These are phyloP conservation scores for peach (Prunus persica) DNA, from an alignment of 306 rosid genomes.

Conservation along the genomic window DNA sequence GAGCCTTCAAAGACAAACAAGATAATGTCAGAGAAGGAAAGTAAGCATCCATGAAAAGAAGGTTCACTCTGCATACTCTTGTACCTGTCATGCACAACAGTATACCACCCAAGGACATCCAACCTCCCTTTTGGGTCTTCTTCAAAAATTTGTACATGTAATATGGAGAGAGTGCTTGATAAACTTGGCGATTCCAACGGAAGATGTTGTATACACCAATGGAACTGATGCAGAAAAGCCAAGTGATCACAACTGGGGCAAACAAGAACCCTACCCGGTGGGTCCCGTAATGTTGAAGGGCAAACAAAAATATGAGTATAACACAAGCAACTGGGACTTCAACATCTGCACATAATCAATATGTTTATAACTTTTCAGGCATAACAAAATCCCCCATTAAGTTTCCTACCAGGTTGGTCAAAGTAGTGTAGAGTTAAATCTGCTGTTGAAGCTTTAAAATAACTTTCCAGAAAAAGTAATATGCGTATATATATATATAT, in stretches of 20 bases:
- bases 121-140: conserved; percentile 77
- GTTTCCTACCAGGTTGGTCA: background rate
- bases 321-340: conserved; percentile 87
- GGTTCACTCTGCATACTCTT: conserved; percentile 13
- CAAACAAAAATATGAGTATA: conserved; percentile 73
- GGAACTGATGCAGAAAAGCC: conserved; percentile 90
- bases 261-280: conserved; percentile 81
- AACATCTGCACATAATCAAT: conserved; percentile 53
- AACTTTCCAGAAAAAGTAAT: background rate
- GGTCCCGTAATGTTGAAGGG: conserved; percentile 92
- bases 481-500: background rate
- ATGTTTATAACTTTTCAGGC: background rate
- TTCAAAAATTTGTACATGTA: conserved; percentile 87
- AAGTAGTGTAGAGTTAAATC: background rate
- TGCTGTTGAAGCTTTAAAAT: background rate
- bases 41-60: conserved; percentile 13
- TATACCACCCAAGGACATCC: conserved; percentile 97
- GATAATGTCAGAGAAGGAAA: conserved; percentile 26
- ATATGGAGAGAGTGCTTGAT: conserved; percentile 87
- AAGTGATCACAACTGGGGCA: conserved; percentile 83
- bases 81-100: conserved; percentile 88
- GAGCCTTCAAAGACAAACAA: conserved; percentile 57
- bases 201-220: conserved; percentile 81
- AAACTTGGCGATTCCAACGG: conserved; percentile 87
- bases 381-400: background rate